Evolutionary conservation across 208 protist genomes (phyloP), one percentile per base, ranked within the genome.

Genomic region (Leptomonas seymouri): DNA sequence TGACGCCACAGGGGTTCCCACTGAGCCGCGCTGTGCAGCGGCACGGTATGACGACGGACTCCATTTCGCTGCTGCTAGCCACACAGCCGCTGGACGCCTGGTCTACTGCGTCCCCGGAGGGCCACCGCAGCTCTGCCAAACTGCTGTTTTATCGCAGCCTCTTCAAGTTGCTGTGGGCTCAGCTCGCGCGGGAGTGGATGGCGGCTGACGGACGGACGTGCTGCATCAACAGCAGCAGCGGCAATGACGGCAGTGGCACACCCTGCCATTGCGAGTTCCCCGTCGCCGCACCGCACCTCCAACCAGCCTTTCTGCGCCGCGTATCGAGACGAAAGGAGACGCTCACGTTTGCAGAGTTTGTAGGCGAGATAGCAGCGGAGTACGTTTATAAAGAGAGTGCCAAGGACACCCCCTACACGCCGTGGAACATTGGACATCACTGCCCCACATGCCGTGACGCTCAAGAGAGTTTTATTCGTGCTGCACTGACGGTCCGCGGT

Each of bases 31-130:
- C 84, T 34, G 45, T 95, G 15, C 70, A 59, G 58, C 59, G 64
- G 0, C 80, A 82, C n/a, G 82, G 82, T 23, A 74, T 92, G 75
- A 59, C 72, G 14, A 80, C 70, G 14, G 62, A 87, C 21, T 66
- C 74, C 18, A 11, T 97, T 0, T 92, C 88, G 7, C 72, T 97
- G 16, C 74, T 92, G 39, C 82, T 97, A 2, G 92, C 92, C 20
- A 95, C 92, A 46, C 92, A 97, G 77, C 92, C 92, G 46, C 65
- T 91, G 21, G 90, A 94, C 64, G 90, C 89, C 78, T 94, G 90
- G 86, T 78, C 83, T 8, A 84, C 81, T 2, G 81, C 74, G 1
- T 87, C 82, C 0, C 53, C 86, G 3, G 76, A 88, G 46, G 90
- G 88, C 2, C 86, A 95, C 67, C 77, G 81, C 36, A 84, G 71